Percentiles rank a stretch among this genome's conserved stretches.
Conservation (phyloP, 225 moss, liverwort and hornwort species). For the Neckera pumila region DNA sequence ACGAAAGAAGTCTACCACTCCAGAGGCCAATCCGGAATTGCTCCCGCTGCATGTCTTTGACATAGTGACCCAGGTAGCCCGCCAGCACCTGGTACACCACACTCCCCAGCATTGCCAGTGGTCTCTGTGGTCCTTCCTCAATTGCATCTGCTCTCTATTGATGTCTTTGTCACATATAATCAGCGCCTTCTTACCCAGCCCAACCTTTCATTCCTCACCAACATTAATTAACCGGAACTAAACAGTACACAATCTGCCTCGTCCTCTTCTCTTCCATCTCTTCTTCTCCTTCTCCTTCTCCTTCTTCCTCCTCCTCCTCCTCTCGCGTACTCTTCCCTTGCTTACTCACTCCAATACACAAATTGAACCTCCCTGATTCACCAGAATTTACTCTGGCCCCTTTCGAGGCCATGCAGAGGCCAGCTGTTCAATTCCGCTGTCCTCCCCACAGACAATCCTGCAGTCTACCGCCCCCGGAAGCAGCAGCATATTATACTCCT, state of each 20-base stretch:
- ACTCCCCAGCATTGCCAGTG: slow-evolving; percentile 72
- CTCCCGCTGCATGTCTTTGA: slow-evolving; percentile 96
- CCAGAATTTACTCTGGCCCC: neutral
- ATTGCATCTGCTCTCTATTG: slow-evolving; percentile 20
- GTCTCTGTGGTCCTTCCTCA: neutral
- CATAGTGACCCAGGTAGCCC: slow-evolving; percentile 90
- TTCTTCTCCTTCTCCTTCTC: neutral
- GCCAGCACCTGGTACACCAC: slow-evolving; percentile 90
- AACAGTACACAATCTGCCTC: neutral
- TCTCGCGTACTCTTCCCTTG: neutral
- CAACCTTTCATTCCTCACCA: neutral
- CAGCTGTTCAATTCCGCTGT: neutral
- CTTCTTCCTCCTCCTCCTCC: neutral
- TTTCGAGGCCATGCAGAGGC: neutral
- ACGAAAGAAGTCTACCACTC: slow-evolving; percentile 50
- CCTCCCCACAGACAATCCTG: neutral
- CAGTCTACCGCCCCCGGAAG: neutral
- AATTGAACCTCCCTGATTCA: neutral
- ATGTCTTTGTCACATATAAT: neutral
- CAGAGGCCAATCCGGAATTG: slow-evolving; percentile 93
- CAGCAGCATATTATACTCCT: neutral
- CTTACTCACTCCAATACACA: neutral
- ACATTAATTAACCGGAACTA: neutral
- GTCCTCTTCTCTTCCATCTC: too few species aligned
- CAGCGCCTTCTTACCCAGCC: neutral